A percentile compares a stretch with the other conserved stretches of the same genome.
Conservation (phyloP, 306 rosid species). For the Ammopiptanthus mongolicus region DNA sequence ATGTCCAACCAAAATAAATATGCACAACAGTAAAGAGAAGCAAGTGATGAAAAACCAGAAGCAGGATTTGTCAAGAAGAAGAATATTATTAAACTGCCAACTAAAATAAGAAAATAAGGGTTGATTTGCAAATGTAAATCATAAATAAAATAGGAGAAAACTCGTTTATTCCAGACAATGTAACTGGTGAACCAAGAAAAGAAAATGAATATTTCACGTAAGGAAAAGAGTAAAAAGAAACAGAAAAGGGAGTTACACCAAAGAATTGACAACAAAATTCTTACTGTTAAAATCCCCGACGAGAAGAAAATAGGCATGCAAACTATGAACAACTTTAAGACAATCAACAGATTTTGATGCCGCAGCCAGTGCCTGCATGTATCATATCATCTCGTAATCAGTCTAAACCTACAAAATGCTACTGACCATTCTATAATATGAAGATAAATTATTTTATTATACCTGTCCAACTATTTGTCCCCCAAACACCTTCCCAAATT, state of each 20-base stretch:
- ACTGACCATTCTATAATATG: neutral
- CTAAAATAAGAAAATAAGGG: neutral
- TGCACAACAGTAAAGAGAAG: neutral
- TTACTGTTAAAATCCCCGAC: slow-evolving; percentile 80
- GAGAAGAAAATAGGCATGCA: slow-evolving; percentile 87
- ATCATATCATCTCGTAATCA: slow-evolving; percentile 20
- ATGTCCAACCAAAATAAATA: slow-evolving; percentile 7
- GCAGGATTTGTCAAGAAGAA: slow-evolving; percentile 8
- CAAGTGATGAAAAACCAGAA: neutral
- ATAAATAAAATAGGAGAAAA: neutral
- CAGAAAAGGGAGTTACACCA: neutral
- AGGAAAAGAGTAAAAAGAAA: neutral
- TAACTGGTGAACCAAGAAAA: slow-evolving; percentile 3
- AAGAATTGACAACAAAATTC: slow-evolving; percentile 28
- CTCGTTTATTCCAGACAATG: neutral
- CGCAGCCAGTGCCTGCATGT: slow-evolving; percentile 88
- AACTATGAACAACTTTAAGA: slow-evolving; percentile 80
- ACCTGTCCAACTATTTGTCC: slow-evolving; percentile 96
- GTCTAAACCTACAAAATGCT: slow-evolving; percentile 2
- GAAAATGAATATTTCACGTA: neutral
- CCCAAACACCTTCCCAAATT: slow-evolving; percentile 85
- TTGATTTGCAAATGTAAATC: neutral
- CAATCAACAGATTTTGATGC: slow-evolving; percentile 94
- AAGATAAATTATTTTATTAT: slow-evolving; percentile 21
- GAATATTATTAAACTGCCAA: neutral